A percentile compares a stretch with the other conserved stretches of the same genome.
These are phyloP conservation scores for Picochlorum sp. DNA, from an alignment of 139 green algal genomes.

Conservation along the genomic window DNA sequence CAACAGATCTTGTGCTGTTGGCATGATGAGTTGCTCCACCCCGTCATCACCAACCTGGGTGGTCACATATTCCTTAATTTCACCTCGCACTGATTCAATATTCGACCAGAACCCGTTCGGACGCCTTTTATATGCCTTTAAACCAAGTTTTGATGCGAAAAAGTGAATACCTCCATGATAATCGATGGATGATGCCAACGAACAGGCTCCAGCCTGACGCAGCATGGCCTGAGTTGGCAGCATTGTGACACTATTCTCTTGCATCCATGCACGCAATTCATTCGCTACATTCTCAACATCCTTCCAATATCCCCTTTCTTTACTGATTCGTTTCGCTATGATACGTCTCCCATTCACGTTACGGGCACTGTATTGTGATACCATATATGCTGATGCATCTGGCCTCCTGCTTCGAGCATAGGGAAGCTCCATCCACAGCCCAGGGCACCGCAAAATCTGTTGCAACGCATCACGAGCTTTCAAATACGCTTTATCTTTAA, in stretches of 20 bases:
- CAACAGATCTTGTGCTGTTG: slow-evolving; percentile 24
- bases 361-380: slow-evolving; percentile 7
- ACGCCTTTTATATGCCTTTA: slow-evolving; percentile 9
- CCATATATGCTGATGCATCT: neutral
- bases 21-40: neutral
- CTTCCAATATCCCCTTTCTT: slow-evolving; percentile 27
- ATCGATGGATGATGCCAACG: slow-evolving; percentile 17
- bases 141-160: slow-evolving; percentile 17
- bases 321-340: too few species aligned
- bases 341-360: slow-evolving; percentile 5
- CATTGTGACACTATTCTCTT: neutral
- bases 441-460: slow-evolving; percentile 31
- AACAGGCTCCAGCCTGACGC: slow-evolving; percentile 19
- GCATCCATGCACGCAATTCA: slow-evolving; percentile 39
- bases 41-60: too few species aligned
- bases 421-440: slow-evolving; percentile 12
- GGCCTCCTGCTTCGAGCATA: neutral
- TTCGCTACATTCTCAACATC: slow-evolving; percentile 27
- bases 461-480: slow-evolving; percentile 21
- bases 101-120: slow-evolving; percentile 27
- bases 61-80: slow-evolving; percentile 17
- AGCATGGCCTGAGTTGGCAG: slow-evolving; percentile 34
- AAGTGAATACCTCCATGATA: slow-evolving; percentile 21
- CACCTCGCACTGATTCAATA: slow-evolving; percentile 11
- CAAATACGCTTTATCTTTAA: slow-evolving; percentile 7